Conservation (phyloP, 2,329 filamentous ascomycete genomes). For the Scytalidium lignicola region DNA sequence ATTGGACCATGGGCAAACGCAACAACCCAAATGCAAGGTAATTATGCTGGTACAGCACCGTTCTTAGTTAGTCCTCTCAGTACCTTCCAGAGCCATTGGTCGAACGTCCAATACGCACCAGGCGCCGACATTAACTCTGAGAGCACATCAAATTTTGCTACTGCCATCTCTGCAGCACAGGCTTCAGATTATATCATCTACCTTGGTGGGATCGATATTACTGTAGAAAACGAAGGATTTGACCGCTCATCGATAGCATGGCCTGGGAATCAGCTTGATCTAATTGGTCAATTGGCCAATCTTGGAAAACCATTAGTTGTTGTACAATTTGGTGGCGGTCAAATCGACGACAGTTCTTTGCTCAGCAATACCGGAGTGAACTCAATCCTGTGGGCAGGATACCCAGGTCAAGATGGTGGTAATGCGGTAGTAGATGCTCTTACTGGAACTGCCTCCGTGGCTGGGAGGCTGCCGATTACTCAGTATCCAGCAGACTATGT, state of each 20-base stretch:
- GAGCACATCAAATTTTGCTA: conserved; percentile 20
- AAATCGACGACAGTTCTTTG: conserved; percentile 46
- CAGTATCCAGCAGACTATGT: conserved; percentile 49
- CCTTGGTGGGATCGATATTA: conserved; percentile 48
- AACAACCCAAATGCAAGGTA: conserved; percentile 10
- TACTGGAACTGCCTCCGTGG: conserved; percentile 42
- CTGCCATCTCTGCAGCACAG: conserved; percentile 33
- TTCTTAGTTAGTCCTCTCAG: conserved; percentile 27
- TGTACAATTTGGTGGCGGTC: conserved; percentile 41
- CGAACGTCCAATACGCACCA: conserved; percentile 18
- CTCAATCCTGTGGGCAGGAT: conserved; percentile 50
- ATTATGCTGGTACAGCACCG: conserved; percentile 10
- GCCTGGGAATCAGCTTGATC: conserved; percentile 44
- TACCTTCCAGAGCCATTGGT: conserved; percentile 36
- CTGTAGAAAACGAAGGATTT: conserved; percentile 40
- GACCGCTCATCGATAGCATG: conserved; percentile 47
- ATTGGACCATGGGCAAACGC: conserved; percentile 15
- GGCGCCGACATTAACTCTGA: conserved; percentile 27
- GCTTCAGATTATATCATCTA: conserved; percentile 46
- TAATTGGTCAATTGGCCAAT: conserved; percentile 41
- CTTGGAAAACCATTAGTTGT: conserved; percentile 43
- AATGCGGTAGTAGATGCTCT: conserved; percentile 47
- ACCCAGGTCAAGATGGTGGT: conserved; percentile 54
- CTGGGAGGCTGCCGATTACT: conserved; percentile 48
- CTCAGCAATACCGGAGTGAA: conserved; percentile 40